Evolutionary conservation across 2,329 filamentous ascomycete species (phyloP).

Genomic region (Pezicula rhizophila): DNA sequence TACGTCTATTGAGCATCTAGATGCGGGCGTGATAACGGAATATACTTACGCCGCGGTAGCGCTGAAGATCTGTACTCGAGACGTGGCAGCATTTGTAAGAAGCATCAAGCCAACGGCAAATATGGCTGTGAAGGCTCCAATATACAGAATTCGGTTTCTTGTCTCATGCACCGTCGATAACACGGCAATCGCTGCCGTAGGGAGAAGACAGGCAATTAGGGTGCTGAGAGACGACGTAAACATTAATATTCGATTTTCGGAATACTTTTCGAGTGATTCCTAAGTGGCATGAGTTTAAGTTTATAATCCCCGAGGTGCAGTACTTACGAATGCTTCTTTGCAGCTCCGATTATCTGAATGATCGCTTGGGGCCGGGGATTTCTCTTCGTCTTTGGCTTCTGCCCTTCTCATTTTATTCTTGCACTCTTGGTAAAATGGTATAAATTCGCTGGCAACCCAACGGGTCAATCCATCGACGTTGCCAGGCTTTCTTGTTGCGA

Average conservation of each 20-base stretch:
- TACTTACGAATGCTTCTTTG: background rate
- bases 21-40: background rate
- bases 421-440: conserved; percentile 8
- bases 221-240: conserved; percentile 14
- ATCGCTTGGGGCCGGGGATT: background rate
- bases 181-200: conserved; percentile 12
- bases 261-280: conserved; percentile 6
- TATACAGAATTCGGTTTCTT: conserved; percentile 6
- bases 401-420: background rate
- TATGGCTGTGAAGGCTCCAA: conserved; percentile 12
- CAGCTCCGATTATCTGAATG: too few relatives aligned
- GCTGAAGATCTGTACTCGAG: conserved; percentile 17
- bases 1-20: background rate
- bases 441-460: conserved; percentile 11
- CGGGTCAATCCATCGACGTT: conserved; percentile 10
- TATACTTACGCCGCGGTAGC: conserved; percentile 20
- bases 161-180: conserved; percentile 10
- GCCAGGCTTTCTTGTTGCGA: conserved; percentile 6
- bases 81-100: conserved; percentile 8
- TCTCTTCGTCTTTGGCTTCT: background rate
- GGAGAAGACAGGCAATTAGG: conserved; percentile 14
- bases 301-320: background rate
- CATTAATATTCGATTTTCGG: conserved; percentile 1
- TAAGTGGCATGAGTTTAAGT: background rate
- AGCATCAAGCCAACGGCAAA: conserved; percentile 15